Base-by-base conservation (phyloP, 2,329 filamentous ascomycete genomes). In the Teratosphaeria gauchensis region DNA sequence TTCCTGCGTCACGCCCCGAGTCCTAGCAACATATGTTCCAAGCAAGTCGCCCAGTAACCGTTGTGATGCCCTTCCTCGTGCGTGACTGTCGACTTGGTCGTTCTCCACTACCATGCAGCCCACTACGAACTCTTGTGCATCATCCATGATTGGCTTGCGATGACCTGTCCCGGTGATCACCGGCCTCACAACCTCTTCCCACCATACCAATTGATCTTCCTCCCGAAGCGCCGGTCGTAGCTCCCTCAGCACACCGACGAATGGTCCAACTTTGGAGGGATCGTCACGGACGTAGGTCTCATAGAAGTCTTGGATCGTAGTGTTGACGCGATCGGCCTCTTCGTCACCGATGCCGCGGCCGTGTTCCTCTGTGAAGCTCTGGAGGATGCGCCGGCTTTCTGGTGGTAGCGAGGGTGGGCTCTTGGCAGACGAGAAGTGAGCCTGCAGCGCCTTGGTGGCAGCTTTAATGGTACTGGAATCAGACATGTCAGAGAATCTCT, bases 281-380 rank as follows among this genome's bases (percentile, higher is more conserved):
- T 78, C 77, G 35, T 80, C 79, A 28, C 78, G 77, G 60, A 92
- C 82, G 63, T 83, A 78, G 67, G 82, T 84, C 59, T 85, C 79
- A 74, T 86, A 90, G 57, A 89, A 79, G 28, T 78, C 73, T 48
- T 86, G 75, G 7, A 94, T 79, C 65, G 91, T 88, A 48, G 90
- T 78, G 59, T 85, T 84, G 64, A 89, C 86, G n/a, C 84, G 80
- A 48, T 84, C 80, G 58, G 79, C 75, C 56, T 90, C 87, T 66
- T 92, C 88, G 63, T 83, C 81, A 64, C 82, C 81, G n/a, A 68
- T 59, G 7, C 59, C 55, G 11, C 60, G 65, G 58, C 82, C 76
- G 69, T 89, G 84, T 66, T 84, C 85, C 53, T 85, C 81, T 55
- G 90, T 78, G 73, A 90, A 92, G 60, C 62, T 57, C 57, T 70